Conservation (phyloP, 2,329 filamentous ascomycete genomes). For the Harringtonia lauricola region DNA sequence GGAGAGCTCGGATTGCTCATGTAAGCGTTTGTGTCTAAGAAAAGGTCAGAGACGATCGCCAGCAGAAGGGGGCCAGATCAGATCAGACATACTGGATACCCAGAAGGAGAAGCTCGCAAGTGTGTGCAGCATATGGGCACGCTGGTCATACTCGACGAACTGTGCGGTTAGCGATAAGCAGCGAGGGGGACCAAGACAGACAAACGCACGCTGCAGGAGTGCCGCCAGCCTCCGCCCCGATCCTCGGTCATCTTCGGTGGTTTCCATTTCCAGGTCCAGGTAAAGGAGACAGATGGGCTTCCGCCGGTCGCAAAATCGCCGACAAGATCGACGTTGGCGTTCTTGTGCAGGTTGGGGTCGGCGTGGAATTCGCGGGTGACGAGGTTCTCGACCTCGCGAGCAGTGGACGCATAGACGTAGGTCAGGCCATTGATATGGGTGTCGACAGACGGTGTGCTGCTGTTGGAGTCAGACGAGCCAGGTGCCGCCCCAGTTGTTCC, state of each 20-base stretch:
- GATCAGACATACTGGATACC: constrained; percentile 58
- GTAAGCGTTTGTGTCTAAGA: constrained; percentile 29
- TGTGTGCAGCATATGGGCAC: constrained; percentile 78
- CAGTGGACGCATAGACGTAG: constrained; percentile 78
- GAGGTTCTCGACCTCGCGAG: constrained; percentile 82
- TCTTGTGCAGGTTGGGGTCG: constrained; percentile 95
- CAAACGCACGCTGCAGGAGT: constrained; percentile 69
- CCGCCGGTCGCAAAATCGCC: constrained; percentile 82
- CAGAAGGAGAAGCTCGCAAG: constrained; percentile 92
- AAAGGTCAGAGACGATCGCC: not conserved
- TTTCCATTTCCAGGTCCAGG: constrained; percentile 96
- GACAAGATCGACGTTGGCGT: constrained; percentile 89
- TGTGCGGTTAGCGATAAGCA: constrained; percentile 24
- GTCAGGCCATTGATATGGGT: constrained; percentile 81
- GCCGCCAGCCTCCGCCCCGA: constrained; percentile 84
- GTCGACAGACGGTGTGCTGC: constrained; percentile 42
- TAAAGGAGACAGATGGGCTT: constrained; percentile 74
- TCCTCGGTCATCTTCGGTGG: constrained; percentile 76
- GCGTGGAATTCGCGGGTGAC: constrained; percentile 94
- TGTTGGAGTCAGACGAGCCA: constrained; percentile 33
- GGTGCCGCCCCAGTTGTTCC: constrained; percentile 5
- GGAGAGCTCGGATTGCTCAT: constrained; percentile 52
- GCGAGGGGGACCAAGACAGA: not conserved
- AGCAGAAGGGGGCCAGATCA: constrained; percentile 7
- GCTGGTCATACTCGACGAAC: constrained; percentile 96